These are phyloP conservation scores for Trichophyton schoenleinii DNA, from an alignment of 2,329 filamentous ascomycete genomes.

Conservation along the genomic window DNA sequence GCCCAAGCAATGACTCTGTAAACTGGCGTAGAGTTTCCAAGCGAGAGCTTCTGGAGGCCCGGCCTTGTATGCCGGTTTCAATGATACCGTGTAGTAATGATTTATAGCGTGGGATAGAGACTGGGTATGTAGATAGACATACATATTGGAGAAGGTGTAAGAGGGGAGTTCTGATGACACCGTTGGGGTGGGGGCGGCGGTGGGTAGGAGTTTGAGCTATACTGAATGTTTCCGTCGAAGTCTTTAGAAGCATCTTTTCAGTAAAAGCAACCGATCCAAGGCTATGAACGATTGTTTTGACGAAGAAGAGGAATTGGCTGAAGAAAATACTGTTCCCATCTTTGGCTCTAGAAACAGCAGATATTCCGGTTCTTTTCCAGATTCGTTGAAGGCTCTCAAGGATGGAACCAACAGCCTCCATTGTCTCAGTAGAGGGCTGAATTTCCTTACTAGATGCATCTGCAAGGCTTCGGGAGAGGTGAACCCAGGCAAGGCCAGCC, in stretches of 20 bases:
- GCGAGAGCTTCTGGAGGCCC: constrained; percentile 24
- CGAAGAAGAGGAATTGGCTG: constrained; percentile 40
- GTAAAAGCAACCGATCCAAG: constrained; percentile 40
- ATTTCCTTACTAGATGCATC: constrained; percentile 68
- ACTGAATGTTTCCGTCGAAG: constrained; percentile 45
- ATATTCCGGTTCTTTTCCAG: constrained; percentile 51
- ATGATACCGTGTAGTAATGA: constrained; percentile 22
- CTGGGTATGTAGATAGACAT: constrained; percentile 14
- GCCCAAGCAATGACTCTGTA: constrained; percentile 18
- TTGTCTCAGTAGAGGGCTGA: constrained; percentile 72
- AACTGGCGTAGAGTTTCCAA: constrained; percentile 30
- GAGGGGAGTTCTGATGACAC: constrained; percentile 25
- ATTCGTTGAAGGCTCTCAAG: constrained; percentile 56
- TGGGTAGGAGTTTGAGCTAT: constrained; percentile 29
- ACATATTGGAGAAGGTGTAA: constrained; percentile 29
- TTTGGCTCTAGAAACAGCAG: constrained; percentile 23
- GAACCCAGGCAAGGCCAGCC: constrained; percentile 48
- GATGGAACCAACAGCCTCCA: constrained; percentile 61
- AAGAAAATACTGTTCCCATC: constrained; percentile 29
- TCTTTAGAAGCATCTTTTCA: constrained; percentile 38
- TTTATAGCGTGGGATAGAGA: constrained; percentile 19
- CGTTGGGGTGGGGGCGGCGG: constrained; percentile 18
- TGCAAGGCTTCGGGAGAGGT: constrained; percentile 49
- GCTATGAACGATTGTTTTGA: constrained; percentile 38
- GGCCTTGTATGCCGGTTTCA: constrained; percentile 24